Base-by-base conservation (phyloP, 1,139 yeast genomes). In the Debaryomyces udenii region DNA sequence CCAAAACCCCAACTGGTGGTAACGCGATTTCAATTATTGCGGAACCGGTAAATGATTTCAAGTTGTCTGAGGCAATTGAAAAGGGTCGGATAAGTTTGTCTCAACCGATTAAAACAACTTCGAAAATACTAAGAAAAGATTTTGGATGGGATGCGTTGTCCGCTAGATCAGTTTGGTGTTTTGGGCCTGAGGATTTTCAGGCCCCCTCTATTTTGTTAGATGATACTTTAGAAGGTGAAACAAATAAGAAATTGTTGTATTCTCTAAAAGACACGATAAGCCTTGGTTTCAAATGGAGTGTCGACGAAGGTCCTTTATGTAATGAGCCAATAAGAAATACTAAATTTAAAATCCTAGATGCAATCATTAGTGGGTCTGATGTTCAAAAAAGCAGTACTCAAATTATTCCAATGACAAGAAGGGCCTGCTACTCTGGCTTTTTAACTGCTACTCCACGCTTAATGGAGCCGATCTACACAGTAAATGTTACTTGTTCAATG, bases 231-330 rank as follows among this genome's bases (percentile, higher is more conserved):
- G 82, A 87, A 4, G 55, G 47, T 2, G 93, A 86, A 45, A 83
- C 83, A 1, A 86, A 87, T 53, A 80, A 81, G 53, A 62, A 63
- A 13, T 45, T 69, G n/a, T 57, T 89, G 16, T 49, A 55, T 3
- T 45, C 69, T 1, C 68, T 76, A 17, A 82, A 79, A 46, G 80
- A 77, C 4, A 67, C 81, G 1, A 72, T 93, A 0, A 64, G 70
- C 4, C 82, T 83, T 49, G 99, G 98, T 0, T 93, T 91, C 62
- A 76, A 78, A 52, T 88, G 96, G 95, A 83, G 86, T 7, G 73
- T 80, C 0, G 72, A 81, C 42, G 96, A 89, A 53, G 99, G 99
- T 0, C 99, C 99, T 0, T 66, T 94, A 20, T 83, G 96, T 48
- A 96, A 86, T 45, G 97, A 90, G 56, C 85, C 88, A 0, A 74